A percentile compares a stretch with the other conserved stretches of the same genome.
Conservation (phyloP, 208 protist genomes). For the Kentomonas sorsogonicus region DNA sequence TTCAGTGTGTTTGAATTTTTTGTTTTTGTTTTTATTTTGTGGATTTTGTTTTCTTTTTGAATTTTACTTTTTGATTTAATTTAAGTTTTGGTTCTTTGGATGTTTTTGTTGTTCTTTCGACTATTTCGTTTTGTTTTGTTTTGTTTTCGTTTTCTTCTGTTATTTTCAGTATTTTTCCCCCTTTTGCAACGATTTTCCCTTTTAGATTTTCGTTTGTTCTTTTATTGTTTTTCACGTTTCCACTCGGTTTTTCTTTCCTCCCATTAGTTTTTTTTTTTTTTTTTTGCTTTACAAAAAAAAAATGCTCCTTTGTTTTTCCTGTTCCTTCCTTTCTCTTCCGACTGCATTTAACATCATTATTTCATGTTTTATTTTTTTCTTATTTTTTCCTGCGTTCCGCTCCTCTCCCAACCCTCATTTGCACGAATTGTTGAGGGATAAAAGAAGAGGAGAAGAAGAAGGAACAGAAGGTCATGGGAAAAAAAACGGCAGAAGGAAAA, state of each 20-base stretch:
- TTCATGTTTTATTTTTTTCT: not conserved
- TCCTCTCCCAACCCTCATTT: too few species aligned
- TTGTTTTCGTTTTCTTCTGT: slow-evolving; percentile 5
- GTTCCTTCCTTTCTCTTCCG: not conserved
- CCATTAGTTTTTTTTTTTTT: not conserved
- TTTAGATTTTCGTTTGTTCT: not conserved
- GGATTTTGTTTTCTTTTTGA: not conserved
- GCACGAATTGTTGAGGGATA: too few species aligned
- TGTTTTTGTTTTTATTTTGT: not conserved
- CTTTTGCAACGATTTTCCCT: not conserved
- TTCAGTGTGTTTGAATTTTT: not conserved
- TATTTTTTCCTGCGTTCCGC: not conserved
- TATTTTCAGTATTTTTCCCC: slow-evolving; percentile 11
- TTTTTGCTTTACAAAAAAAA: not conserved
- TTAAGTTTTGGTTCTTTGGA: slow-evolving; percentile 12
- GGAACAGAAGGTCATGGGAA: too few species aligned
- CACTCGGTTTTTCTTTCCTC: not conserved
- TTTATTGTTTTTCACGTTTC: not conserved
- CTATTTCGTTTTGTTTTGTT: slow-evolving; percentile 8
- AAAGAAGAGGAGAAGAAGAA: too few species aligned
- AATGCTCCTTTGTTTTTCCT: not conserved
- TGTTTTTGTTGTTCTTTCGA: slow-evolving; percentile 8
- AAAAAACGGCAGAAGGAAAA: too few species aligned
- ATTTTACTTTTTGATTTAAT: slow-evolving; percentile 8
- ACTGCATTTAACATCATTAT: too few species aligned